Evolutionary conservation across 2,329 filamentous ascomycete genomes (phyloP).

Genomic region (Ascochyta rabiei): DNA sequence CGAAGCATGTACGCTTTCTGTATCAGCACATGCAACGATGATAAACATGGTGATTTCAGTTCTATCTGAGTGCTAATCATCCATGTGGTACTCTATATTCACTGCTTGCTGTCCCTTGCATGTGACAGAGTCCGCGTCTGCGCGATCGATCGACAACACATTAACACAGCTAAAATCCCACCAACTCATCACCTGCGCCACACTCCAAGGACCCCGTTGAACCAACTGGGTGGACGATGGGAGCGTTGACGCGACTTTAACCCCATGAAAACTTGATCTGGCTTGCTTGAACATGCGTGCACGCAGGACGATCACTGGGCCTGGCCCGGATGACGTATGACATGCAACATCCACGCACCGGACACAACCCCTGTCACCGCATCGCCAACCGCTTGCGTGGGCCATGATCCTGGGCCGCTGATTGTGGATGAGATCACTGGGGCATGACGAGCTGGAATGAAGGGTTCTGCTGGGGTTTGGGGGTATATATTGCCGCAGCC

Average conservation of each 20-base stretch:
- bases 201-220: neutral
- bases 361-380: conserved; percentile 5
- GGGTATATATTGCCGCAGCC: conserved; percentile 1
- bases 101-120: neutral
- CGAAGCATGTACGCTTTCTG: neutral
- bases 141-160: neutral
- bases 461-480: neutral
- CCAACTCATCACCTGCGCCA: conserved; percentile 2
- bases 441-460: conserved; percentile 10
- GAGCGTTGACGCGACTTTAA: conserved; percentile 4
- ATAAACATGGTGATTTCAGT: neutral
- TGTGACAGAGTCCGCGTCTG: neutral
- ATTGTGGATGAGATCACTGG: conserved; percentile 19
- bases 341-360: neutral
- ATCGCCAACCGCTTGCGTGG: conserved; percentile 3
- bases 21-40: neutral
- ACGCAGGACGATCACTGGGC: conserved; percentile 28
- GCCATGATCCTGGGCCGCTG: conserved; percentile 13
- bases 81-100: neutral
- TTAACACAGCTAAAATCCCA: neutral
- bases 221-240: conserved; percentile 2
- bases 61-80: neutral
- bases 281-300: conserved; percentile 13
- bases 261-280: conserved; percentile 14
- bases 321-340: conserved; percentile 27